Base-by-base conservation (phyloP, 768 basidiomycete species). In the Lactarius sanguifluus region DNA sequence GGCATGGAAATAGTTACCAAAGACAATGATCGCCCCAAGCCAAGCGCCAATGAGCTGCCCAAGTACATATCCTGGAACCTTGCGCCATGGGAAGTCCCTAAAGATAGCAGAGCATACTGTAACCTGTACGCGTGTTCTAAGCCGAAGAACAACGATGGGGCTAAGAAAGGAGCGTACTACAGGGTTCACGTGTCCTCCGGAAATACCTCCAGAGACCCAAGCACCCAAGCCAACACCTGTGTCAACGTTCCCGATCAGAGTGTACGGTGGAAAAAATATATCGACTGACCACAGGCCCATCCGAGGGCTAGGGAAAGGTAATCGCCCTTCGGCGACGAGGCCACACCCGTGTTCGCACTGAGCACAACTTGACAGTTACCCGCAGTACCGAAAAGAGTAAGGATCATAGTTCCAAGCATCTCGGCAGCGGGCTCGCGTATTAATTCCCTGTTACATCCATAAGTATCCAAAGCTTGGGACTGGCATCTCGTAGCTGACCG, bases 51-150 rank as follows among this genome's bases (percentile, higher is more conserved):
- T 73, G 23, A 87, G 64, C 73, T 91, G 89, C 0, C 86, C 82
- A 58, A 85, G 72, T 56, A 89, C 82, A 73, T 86, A 92, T 25
- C 71, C 81, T 0, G 92, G 92, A 0, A 92, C 92, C 73, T 93
- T 93, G 70, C 81, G 82, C 88, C 89, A 89, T 0, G 92, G 90
- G 76, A 94, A 92, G 56, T 81, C 82, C 68, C 91, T 85, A 75
- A 86, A 86, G 2, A 84, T 79, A 5, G 89, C 89, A 55, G 92
- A 72, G 16, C 85, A 81, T 59, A 94, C 75, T 20, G 92, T 94
- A 30, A 92, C 81, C 87, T 88, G 38, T 34, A 23, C 9, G 1
- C 20, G 18, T 28, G 20, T 32, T 43, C 32, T 18, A 38, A 62
- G 38, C 28, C 18, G 4, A 6, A 32, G 9, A 25, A 28, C 3